Conservation (phyloP, 768 basidiomycete genomes). For the Suillus alpinus region DNA sequence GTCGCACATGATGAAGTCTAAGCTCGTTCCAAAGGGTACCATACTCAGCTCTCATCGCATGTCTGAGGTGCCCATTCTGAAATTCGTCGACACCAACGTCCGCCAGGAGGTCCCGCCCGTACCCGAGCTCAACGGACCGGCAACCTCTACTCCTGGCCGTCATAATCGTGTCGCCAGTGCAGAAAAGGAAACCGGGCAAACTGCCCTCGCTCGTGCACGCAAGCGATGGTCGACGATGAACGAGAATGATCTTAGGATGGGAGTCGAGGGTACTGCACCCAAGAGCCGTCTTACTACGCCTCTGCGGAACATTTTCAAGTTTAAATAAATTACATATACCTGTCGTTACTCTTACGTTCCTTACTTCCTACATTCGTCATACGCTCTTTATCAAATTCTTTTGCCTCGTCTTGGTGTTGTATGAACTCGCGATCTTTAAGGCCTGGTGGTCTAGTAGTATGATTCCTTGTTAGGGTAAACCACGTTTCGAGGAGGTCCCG, state of each 20-base stretch:
- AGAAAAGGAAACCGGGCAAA: slow-evolving; percentile 16
- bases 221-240: slow-evolving; percentile 10
- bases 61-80: slow-evolving; percentile 7
- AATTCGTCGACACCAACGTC: not conserved
- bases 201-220: slow-evolving; percentile 10
- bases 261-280: slow-evolving; percentile 21
- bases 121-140: slow-evolving; percentile 5
- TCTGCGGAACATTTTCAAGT: slow-evolving; percentile 31
- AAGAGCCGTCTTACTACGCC: slow-evolving; percentile 27
- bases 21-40: slow-evolving; percentile 13
- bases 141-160: slow-evolving; percentile 10
- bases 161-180: slow-evolving; percentile 13
- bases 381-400: no score
- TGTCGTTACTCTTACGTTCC: slow-evolving; percentile 1
- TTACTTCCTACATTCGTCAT: not conserved
- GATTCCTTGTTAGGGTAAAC: slow-evolving; percentile 37
- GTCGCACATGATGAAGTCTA: slow-evolving; percentile 14
- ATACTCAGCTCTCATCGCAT: slow-evolving; percentile 8
- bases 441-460: slow-evolving; percentile 43
- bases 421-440: slow-evolving; percentile 1
- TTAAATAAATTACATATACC: slow-evolving; percentile 17
- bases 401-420: not conserved
- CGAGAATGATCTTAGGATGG: slow-evolving; percentile 21
- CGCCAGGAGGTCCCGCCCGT: not conserved
- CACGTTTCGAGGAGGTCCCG: slow-evolving; percentile 65